Percentiles rank a stretch among this genome's conserved stretches.
phyloP scores from a whole-genome alignment of 2,329 filamentous ascomycete genomes.

The Epichloe festucae region DNA sequence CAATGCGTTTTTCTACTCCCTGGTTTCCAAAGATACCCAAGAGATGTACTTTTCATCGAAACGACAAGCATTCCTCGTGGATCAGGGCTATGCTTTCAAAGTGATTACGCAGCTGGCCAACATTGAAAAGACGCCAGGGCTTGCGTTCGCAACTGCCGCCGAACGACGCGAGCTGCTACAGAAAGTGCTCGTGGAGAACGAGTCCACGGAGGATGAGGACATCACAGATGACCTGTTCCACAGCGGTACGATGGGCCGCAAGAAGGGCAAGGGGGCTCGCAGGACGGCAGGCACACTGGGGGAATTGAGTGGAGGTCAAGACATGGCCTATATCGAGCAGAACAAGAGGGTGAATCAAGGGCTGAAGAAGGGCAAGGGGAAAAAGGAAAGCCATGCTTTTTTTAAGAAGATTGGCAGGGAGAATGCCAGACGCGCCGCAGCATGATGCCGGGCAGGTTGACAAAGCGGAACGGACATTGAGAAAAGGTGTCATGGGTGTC shows the following conservation, averaged over 20 bases:
- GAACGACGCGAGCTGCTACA: constrained; percentile 79
- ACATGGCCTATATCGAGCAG: constrained; percentile 92
- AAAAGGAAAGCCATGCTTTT: constrained; percentile 26
- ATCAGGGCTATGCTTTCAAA: constrained; percentile 98
- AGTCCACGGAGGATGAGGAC: constrained; percentile 60
- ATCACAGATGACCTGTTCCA: constrained; percentile 34
- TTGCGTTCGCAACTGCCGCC: constrained; percentile 66
- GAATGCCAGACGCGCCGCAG: constrained; percentile 25
- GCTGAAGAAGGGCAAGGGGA: constrained; percentile 24
- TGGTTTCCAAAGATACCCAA: constrained; percentile 92
- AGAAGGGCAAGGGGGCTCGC: constrained; percentile 45
- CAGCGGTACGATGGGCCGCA: constrained; percentile 31
- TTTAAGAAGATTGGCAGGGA: constrained; percentile 31
- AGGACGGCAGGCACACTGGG: constrained; percentile 72
- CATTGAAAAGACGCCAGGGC: constrained; percentile 68
- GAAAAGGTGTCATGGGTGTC: background rate
- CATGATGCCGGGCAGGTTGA: constrained; percentile 9
- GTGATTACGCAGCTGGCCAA: constrained; percentile 93
- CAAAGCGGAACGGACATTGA: background rate
- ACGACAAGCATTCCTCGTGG: constrained; percentile 89
- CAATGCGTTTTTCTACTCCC: constrained; percentile 96
- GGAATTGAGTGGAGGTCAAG: constrained; percentile 79
- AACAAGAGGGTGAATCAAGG: constrained; percentile 53
- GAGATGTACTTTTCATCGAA: constrained; percentile 98
- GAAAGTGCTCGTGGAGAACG: constrained; percentile 80